Base-by-base conservation (phyloP, 768 basidiomycete genomes). In the Russula sp. region DNA sequence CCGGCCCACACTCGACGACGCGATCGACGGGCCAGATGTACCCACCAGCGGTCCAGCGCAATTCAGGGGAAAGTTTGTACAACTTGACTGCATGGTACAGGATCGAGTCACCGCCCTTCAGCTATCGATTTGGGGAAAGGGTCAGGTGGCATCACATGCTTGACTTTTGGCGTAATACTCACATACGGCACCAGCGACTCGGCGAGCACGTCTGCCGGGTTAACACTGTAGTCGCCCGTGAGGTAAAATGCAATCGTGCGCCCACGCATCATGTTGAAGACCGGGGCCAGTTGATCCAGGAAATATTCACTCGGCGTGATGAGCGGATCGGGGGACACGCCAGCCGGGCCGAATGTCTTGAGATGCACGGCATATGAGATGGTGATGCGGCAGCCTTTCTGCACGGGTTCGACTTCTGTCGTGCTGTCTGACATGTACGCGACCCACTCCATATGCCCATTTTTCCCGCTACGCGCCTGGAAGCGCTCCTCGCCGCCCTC, bases 21-120 rank as follows among this genome's bases (percentile, higher is more conserved):
- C 82, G 82, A 68, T 88, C 86, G 31, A 83, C 77, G 0, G 89
- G 84, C 90, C 91, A 92, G 64, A 92, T 78, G 71, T 87, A 91
- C 20, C 89, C 89, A 2, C 89, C 89, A 37, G 91, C 90, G 18
- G 85, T 84, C 86, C 88, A 92, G 63, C 87, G 87, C 1, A 92
- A 79, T 64, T 87, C 87, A 0, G 88, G 87, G 1, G 76, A 73
- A 51, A 92, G 82, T 63, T 90, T 90, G 77, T 85, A 89, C 44
- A 86, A 73, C 72, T 88, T 89, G 71, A 91, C 75, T 3, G 89
- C 86, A 56, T 89, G 87, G 71, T 89, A 90, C 8, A 92, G 73
- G 37, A 89, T 72, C 4, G 86, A 84, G 69, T 92, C 90, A 22
- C 85, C 84, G 40, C 87, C 89, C 75, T 88, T 90, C 53, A 92